Evolutionary conservation across 2,329 filamentous ascomycete species (phyloP).

Genomic region (Alternaria conjuncta): DNA sequence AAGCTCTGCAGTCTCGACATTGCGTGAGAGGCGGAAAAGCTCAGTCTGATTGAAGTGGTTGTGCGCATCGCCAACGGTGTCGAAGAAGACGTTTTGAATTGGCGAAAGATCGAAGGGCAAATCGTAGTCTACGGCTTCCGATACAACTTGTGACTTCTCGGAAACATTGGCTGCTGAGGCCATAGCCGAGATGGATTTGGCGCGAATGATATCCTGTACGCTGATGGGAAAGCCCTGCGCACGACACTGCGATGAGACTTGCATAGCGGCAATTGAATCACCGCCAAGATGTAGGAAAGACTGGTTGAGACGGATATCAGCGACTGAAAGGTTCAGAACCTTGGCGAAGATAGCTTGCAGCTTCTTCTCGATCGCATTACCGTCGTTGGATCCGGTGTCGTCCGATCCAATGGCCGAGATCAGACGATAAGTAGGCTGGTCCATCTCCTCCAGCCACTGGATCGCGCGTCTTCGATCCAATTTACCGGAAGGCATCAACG

Average conservation of each 20-base stretch:
- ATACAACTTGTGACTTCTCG: background rate
- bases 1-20: conserved; percentile 34
- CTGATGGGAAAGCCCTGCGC: conserved; percentile 37
- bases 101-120: conserved; percentile 38
- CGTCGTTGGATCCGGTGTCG: conserved; percentile 14
- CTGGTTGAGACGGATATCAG: conserved; percentile 40
- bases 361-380: conserved; percentile 30
- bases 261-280: conserved; percentile 47
- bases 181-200: conserved; percentile 39
- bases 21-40: conserved; percentile 30
- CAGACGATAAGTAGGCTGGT: conserved; percentile 32
- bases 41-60: conserved; percentile 45
- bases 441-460: conserved; percentile 42
- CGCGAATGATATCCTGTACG: conserved; percentile 43
- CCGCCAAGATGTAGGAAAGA: conserved; percentile 45
- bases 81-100: conserved; percentile 40
- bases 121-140: conserved; percentile 26
- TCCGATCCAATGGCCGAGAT: conserved; percentile 34
- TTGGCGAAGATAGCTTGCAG: conserved; percentile 41
- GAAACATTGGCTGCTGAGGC: conserved; percentile 28
- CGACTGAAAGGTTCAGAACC: conserved; percentile 33
- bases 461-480: conserved; percentile 39
- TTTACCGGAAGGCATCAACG: conserved; percentile 41
- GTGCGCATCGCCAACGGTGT: conserved; percentile 30
- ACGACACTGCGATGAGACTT: conserved; percentile 41